phyloP scores from a whole-genome alignment of 2,329 filamentous ascomycete genomes.

The Fusarium graminum region DNA sequence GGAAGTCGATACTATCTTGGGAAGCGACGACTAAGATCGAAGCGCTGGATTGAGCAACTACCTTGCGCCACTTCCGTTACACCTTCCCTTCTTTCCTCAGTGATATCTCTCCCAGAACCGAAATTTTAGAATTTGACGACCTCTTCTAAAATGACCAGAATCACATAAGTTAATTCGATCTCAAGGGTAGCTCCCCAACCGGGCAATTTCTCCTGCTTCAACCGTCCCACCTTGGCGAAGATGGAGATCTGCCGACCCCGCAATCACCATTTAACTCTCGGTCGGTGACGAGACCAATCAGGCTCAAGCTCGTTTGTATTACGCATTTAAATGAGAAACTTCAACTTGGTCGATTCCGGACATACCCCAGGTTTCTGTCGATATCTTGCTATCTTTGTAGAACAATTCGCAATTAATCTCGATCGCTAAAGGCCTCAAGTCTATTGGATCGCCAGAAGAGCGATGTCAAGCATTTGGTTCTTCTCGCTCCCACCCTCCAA shows the following conservation, averaged over 20 bases:
- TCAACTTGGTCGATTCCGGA: conserved; percentile 30
- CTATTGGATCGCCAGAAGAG: conserved; percentile 43
- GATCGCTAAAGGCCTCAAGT: conserved; percentile 45
- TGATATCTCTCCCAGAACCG: background rate
- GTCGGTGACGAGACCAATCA: conserved; percentile 29
- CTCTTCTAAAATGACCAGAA: background rate
- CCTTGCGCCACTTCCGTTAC: background rate
- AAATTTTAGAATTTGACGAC: background rate
- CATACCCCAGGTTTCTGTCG: conserved; percentile 47
- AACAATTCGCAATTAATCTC: conserved; percentile 38
- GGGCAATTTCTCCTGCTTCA: conserved; percentile 15
- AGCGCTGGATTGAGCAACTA: conserved; percentile 5
- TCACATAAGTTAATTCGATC: background rate
- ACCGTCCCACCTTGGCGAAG: conserved; percentile 21
- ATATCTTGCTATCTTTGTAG: conserved; percentile 44
- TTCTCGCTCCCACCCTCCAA: conserved; percentile 26
- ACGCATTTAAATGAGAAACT: conserved; percentile 47
- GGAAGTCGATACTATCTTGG: conserved; percentile 6
- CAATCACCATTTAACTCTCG: conserved; percentile 38
- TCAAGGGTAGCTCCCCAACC: conserved; percentile 5
- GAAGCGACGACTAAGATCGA: conserved; percentile 6
- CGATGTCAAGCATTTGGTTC: conserved; percentile 27
- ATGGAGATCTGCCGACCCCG: conserved; percentile 48
- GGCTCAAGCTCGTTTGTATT: conserved; percentile 19
- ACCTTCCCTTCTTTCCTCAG: background rate